Evolutionary conservation across 2,329 filamentous ascomycete species (phyloP).

Genomic region (Neurospora sp.): DNA sequence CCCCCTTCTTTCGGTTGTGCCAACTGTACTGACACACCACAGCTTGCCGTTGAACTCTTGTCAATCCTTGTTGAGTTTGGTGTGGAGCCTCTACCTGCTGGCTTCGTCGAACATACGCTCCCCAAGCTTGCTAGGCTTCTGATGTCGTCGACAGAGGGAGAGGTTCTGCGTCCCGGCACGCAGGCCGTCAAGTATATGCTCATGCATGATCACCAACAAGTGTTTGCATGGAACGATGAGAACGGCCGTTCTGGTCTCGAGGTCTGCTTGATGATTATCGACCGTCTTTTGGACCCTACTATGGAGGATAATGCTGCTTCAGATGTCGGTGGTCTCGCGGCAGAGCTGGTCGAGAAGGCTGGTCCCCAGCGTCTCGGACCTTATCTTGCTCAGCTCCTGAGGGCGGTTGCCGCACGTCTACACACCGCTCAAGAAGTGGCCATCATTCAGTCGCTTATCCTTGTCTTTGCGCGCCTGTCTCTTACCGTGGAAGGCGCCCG

Average conservation of each 20-base stretch:
- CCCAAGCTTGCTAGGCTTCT: constrained; percentile 80
- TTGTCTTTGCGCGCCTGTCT: constrained; percentile 88
- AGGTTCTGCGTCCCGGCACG: constrained; percentile 78
- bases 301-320: constrained; percentile 91
- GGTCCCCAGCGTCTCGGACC: constrained; percentile 85
- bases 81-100: constrained; percentile 72
- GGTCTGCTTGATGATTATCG: constrained; percentile 82
- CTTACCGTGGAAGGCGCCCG: constrained; percentile 59
- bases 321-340: constrained; percentile 91
- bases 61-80: constrained; percentile 74
- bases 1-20: background rate
- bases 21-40: constrained; percentile 3
- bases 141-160: constrained; percentile 75
- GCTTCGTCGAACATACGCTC: constrained; percentile 76
- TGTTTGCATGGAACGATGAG: constrained; percentile 78
- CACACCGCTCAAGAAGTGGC: constrained; percentile 73
- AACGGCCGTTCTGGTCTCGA: constrained; percentile 76
- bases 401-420: constrained; percentile 78
- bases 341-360: constrained; percentile 90
- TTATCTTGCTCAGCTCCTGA: constrained; percentile 78
- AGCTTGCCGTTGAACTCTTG: constrained; percentile 71
- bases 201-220: constrained; percentile 78
- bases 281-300: constrained; percentile 70
- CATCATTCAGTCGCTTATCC: constrained; percentile 90
- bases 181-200: constrained; percentile 84